A percentile compares a stretch with the other conserved stretches of the same genome.
Evolutionary conservation across 2,329 filamentous ascomycete genomes (phyloP).

Genomic region (Colletotrichum somersetense): DNA sequence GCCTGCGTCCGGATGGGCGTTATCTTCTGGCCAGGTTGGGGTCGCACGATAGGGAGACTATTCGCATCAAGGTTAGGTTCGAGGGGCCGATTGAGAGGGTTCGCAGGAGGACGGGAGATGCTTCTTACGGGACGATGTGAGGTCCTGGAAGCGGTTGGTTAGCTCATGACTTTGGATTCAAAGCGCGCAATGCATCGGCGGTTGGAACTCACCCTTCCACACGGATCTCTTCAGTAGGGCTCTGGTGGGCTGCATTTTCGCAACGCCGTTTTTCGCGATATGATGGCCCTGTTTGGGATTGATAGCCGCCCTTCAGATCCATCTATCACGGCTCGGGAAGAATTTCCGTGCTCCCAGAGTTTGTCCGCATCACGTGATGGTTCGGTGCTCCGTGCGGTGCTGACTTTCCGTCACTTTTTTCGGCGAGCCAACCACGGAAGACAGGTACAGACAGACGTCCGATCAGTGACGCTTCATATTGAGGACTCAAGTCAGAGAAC

Average conservation of each 20-base stretch:
- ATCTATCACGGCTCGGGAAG: constrained; percentile 27
- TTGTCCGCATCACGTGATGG: constrained; percentile 35
- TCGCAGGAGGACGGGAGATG: background rate
- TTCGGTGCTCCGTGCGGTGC: constrained; percentile 2
- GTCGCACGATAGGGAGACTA: constrained; percentile 74
- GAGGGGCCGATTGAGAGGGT: constrained; percentile 45
- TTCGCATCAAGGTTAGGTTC: constrained; percentile 29
- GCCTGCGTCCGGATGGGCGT: constrained; percentile 88
- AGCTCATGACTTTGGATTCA: background rate
- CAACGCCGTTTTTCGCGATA: constrained; percentile 13
- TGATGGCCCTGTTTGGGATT: constrained; percentile 24
- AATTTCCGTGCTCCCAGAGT: constrained; percentile 39
- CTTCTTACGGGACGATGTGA: constrained; percentile 66
- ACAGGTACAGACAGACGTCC: background rate
- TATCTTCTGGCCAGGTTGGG: constrained; percentile 70
- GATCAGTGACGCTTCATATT: background rate
- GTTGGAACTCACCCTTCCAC: constrained; percentile 79
- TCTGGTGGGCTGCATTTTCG: constrained; percentile 76
- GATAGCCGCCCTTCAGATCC: constrained; percentile 5
- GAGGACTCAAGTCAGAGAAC: background rate
- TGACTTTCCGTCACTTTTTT: background rate
- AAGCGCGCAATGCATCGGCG: background rate
- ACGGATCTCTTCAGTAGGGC: constrained; percentile 80
- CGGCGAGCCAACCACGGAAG: constrained; percentile 1
- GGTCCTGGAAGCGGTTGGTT: constrained; percentile 54